These are phyloP conservation scores for Dunaliella salina DNA, from an alignment of 163 green algal genomes.

Conservation along the genomic window DNA sequence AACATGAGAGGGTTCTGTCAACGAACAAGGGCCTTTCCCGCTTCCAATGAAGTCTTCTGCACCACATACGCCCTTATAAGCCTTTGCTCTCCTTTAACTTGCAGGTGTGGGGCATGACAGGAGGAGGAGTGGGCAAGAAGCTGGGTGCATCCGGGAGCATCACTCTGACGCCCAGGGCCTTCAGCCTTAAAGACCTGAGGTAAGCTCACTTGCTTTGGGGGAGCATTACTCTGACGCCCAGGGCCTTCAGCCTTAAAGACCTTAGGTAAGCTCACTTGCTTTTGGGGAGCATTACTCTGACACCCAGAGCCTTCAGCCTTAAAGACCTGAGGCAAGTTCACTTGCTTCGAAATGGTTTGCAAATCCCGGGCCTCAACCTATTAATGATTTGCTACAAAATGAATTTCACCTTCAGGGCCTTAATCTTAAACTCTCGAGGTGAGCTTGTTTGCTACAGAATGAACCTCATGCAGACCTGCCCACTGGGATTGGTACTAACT, in stretches of 20 bases:
- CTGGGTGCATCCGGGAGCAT: background rate
- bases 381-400: no score
- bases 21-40: no score
- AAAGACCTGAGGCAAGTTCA: background rate
- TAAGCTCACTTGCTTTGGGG: background rate
- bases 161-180: background rate
- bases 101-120: conserved; percentile 16
- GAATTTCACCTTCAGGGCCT: no score
- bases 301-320: background rate
- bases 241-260: background rate
- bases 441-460: no score
- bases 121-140: background rate
- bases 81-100: background rate
- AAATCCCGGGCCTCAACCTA: no score
- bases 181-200: conserved; percentile 1
- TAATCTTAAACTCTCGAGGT: no score
- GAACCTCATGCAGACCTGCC: no score
- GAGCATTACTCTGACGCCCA: background rate
- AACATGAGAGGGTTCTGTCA: no score
- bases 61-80: no score
- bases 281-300: background rate
- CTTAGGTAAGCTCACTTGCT: background rate
- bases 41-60: no score
- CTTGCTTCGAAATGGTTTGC: no score
- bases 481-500: no score